A percentile compares a stretch with the other conserved stretches of the same genome.
Evolutionary conservation across 2,329 filamentous ascomycete species (phyloP).

Genomic region (Penicillium sp.): DNA sequence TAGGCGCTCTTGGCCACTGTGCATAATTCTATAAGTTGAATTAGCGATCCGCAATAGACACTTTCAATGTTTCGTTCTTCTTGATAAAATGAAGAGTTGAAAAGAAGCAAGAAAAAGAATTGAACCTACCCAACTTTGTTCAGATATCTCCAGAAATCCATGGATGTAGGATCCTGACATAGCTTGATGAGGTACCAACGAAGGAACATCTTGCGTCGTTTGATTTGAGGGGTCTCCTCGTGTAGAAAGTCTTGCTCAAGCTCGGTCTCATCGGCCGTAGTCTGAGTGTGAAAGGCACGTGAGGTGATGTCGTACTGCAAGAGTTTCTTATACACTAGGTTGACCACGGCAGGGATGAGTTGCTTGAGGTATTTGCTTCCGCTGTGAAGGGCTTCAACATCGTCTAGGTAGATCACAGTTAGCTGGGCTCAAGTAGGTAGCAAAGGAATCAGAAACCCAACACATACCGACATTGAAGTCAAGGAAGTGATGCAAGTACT

Average conservation of each 20-base stretch:
- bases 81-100: not conserved
- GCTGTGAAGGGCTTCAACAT: slow-evolving; percentile 67
- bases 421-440: not conserved
- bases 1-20: slow-evolving; percentile 69
- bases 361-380: slow-evolving; percentile 75
- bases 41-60: not conserved
- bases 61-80: not conserved
- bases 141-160: slow-evolving; percentile 80
- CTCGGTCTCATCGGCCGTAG: slow-evolving; percentile 60
- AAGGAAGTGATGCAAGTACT: slow-evolving; percentile 72
- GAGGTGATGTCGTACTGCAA: slow-evolving; percentile 79
- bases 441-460: not conserved
- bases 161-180: slow-evolving; percentile 69
- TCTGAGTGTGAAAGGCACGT: slow-evolving; percentile 64
- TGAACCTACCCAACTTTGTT: slow-evolving; percentile 71
- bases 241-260: slow-evolving; percentile 62
- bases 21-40: slow-evolving; percentile 62
- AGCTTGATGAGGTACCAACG: slow-evolving; percentile 73
- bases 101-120: no score
- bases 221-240: slow-evolving; percentile 71
- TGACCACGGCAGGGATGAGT: slow-evolving; percentile 79
- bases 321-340: slow-evolving; percentile 80
- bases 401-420: slow-evolving; percentile 48
- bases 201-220: slow-evolving; percentile 73
- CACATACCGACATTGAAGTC: slow-evolving; percentile 68